phyloP scores from a whole-genome alignment of 2,329 filamentous ascomycete species.

The Hypomyces rosellus region DNA sequence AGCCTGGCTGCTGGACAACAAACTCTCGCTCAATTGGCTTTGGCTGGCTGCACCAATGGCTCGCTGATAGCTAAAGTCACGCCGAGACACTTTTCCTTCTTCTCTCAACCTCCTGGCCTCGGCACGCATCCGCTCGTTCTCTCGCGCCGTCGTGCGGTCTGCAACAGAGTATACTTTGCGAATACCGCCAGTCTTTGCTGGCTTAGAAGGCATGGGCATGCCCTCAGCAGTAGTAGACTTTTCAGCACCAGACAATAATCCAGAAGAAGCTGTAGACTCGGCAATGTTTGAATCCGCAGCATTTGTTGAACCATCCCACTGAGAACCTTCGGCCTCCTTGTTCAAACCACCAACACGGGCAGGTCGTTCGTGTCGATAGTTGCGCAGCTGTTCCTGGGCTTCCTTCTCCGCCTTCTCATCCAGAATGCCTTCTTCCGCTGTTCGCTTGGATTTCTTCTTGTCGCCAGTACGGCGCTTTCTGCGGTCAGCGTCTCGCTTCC shows the following conservation, averaged over 20 bases:
- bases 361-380: conserved; percentile 79
- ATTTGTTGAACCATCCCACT: conserved; percentile 68
- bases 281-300: conserved; percentile 61
- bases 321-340: conserved; percentile 67
- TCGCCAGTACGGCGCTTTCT: conserved; percentile 19
- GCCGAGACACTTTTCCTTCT: conserved; percentile 39
- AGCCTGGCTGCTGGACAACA: conserved; percentile 27
- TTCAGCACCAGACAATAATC: conserved; percentile 55
- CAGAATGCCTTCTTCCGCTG: conserved; percentile 52
- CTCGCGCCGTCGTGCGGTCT: conserved; percentile 46
- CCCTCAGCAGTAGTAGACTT: conserved; percentile 50
- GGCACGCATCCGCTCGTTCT: conserved; percentile 48
- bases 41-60: conserved; percentile 28
- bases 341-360: conserved; percentile 89
- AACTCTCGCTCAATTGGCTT: conserved; percentile 28
- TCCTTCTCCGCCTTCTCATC: conserved; percentile 59
- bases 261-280: conserved; percentile 37
- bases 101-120: conserved; percentile 52
- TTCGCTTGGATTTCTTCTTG: conserved; percentile 39
- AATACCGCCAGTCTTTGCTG: conserved; percentile 38
- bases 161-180: conserved; percentile 57
- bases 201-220: conserved; percentile 46
- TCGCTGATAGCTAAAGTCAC: conserved; percentile 50
- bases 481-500: conserved; percentile 37
- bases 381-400: conserved; percentile 63